A percentile compares a stretch with the other conserved stretches of the same genome.
Evolutionary conservation across 345 rosid genomes (phyloP).

Genomic region (Schrenkiella parvula): DNA sequence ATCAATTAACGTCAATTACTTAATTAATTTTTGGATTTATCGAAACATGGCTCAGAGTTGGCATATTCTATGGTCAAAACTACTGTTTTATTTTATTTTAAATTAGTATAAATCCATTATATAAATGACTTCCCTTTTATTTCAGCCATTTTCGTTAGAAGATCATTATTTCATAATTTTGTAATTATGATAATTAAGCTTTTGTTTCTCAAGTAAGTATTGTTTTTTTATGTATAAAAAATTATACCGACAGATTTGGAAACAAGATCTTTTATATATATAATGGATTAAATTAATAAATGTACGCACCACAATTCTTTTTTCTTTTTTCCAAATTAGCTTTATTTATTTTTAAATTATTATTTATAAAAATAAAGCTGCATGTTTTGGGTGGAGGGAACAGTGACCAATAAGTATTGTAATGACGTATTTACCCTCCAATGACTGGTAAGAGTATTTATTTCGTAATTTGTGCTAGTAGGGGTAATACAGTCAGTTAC

Average conservation of each 20-base stretch:
- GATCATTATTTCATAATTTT: neutral
- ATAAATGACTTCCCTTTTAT: neutral
- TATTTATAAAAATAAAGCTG: neutral
- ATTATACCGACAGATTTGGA: slow-evolving; percentile 26
- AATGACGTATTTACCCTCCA: neutral
- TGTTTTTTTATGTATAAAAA: neutral
- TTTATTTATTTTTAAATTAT: neutral
- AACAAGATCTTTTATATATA: neutral
- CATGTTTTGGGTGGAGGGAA: slow-evolving; percentile 17
- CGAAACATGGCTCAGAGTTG: neutral
- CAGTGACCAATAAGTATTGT: neutral
- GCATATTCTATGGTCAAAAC: slow-evolving; percentile 7
- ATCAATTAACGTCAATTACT: neutral
- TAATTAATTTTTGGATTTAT: neutral
- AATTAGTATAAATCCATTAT: neutral
- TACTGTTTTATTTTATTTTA: neutral
- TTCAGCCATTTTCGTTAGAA: neutral
- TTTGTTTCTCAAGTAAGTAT: neutral
- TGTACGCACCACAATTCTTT: slow-evolving; percentile 20
- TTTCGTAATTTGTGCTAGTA: neutral
- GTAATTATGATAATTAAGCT: neutral
- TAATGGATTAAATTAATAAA: slow-evolving; percentile 2
- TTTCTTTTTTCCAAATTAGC: neutral
- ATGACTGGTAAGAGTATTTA: neutral
- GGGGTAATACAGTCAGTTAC: slow-evolving; percentile 1